Conservation (phyloP, 2,329 filamentous ascomycete genomes). For the Knoxdaviesia proteae region DNA sequence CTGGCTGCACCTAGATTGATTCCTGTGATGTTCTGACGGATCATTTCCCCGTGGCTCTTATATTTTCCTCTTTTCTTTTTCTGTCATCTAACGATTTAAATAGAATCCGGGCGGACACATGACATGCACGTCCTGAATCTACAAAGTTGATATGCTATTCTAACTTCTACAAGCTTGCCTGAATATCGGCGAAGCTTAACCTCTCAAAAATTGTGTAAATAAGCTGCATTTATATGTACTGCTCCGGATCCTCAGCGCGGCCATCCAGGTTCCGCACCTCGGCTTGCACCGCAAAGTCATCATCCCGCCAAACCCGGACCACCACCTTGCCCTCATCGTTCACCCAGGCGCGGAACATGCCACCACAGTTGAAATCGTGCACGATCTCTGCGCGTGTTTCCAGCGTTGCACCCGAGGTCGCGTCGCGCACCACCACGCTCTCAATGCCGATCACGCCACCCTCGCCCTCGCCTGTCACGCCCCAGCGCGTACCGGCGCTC, state of each 20-base stretch:
- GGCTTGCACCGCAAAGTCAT: too few relatives aligned
- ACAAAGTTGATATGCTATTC: too few relatives aligned
- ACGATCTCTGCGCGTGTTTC: conserved; percentile 29
- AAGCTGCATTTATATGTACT: background rate
- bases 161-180: too few relatives aligned
- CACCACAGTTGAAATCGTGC: conserved; percentile 67
- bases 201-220: too few relatives aligned
- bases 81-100: too few relatives aligned
- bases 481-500: conserved; percentile 56
- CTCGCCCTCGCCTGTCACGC: conserved; percentile 51
- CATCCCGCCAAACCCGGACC: conserved; percentile 23
- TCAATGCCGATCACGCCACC: conserved; percentile 77
- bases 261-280: background rate
- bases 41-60: too few relatives aligned
- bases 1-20: too few relatives aligned
- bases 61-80: too few relatives aligned
- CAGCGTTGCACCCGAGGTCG: conserved; percentile 16
- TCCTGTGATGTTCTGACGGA: too few relatives aligned
- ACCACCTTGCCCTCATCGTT: conserved; percentile 36
- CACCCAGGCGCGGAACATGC: conserved; percentile 70
- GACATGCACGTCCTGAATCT: too few relatives aligned
- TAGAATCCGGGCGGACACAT: too few relatives aligned
- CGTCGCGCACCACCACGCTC: conserved; percentile 23
- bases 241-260: conserved; percentile 1
- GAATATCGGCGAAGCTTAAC: too few relatives aligned